Evolutionary conservation across 2,329 filamentous ascomycete species (phyloP).

Genomic region (Colletotrichum sp.): DNA sequence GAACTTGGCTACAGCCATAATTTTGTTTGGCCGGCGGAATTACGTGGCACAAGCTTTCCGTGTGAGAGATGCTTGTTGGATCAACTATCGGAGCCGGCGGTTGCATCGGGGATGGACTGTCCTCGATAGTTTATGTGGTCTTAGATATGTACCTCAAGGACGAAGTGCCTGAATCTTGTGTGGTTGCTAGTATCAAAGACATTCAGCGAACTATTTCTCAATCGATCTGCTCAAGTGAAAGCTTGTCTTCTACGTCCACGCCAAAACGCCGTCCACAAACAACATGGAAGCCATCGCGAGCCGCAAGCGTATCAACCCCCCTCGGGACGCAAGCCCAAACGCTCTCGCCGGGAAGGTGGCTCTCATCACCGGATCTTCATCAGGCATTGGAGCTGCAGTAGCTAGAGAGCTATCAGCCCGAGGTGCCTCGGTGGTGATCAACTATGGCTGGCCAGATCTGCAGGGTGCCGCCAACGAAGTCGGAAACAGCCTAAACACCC

Average conservation of each 20-base stretch:
- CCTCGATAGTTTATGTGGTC: not conserved
- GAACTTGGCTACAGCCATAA: not conserved
- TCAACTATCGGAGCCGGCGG: not conserved
- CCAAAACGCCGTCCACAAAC: not conserved
- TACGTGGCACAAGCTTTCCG: not conserved
- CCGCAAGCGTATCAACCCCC: not conserved
- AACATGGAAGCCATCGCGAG: not conserved
- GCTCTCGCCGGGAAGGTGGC: constrained; percentile 47
- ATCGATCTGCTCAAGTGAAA: not conserved
- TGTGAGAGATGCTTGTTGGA: not conserved
- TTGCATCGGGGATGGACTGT: not conserved
- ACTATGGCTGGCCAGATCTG: constrained; percentile 45
- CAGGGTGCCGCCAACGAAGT: not conserved
- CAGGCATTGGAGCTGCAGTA: constrained; percentile 51
- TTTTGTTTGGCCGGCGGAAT: not conserved
- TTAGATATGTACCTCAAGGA: not conserved
- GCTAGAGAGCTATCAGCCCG: constrained; percentile 46
- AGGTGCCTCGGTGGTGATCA: constrained; percentile 52
- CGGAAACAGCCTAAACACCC: constrained; percentile 22
- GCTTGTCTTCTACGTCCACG: not conserved
- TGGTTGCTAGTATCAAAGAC: not conserved
- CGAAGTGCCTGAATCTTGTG: not conserved
- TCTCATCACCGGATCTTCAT: constrained; percentile 50
- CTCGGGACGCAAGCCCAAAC: not conserved
- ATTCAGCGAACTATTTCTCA: not conserved